Percentiles rank a stretch among this genome's conserved stretches.
phyloP scores from a whole-genome alignment of 352 stramenopile species.

The Phytophthora megakarya region DNA sequence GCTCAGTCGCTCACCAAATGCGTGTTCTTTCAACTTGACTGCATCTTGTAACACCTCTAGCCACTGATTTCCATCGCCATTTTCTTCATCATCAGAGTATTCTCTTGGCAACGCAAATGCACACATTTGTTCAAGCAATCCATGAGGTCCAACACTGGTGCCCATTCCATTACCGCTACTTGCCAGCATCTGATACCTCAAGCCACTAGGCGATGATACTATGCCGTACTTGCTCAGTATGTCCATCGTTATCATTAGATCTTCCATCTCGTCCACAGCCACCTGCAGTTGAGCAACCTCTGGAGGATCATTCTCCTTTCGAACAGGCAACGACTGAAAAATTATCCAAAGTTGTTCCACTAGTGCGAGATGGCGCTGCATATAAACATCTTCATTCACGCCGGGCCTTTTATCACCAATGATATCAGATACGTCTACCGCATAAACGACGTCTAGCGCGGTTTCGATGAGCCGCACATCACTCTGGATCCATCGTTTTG shows the following conservation, averaged over 20 bases:
- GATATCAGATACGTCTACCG: constrained; percentile 26
- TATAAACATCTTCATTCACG: constrained; percentile 22
- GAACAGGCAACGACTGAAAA: constrained; percentile 73
- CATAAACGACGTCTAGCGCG: constrained; percentile 59
- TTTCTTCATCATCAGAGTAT: constrained; percentile 16
- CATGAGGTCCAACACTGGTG: constrained; percentile 25
- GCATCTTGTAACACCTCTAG: constrained; percentile 63
- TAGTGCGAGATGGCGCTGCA: constrained; percentile 37
- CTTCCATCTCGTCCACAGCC: constrained; percentile 73
- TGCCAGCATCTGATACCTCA: constrained; percentile 55
- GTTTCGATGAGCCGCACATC: constrained; percentile 57
- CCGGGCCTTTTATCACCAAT: constrained; percentile 15
- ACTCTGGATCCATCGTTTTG: constrained; percentile 66
- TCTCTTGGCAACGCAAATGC: constrained; percentile 36
- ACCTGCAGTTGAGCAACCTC: constrained; percentile 68
- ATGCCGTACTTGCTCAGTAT: constrained; percentile 61
- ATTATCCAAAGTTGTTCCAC: constrained; percentile 71
- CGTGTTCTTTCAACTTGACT: constrained; percentile 71
- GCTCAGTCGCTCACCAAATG: constrained; percentile 62
- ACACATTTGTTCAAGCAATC: constrained; percentile 61
- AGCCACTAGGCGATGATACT: constrained; percentile 21
- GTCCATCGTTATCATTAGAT: constrained; percentile 74
- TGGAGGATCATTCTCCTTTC: constrained; percentile 59
- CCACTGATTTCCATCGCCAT: constrained; percentile 40
- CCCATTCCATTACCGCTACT: constrained; percentile 23